Evolutionary conservation across 805 yeast genomes (phyloP), one percentile per base, ranked within the genome.

Genomic region (Ogataea pignaliae): DNA sequence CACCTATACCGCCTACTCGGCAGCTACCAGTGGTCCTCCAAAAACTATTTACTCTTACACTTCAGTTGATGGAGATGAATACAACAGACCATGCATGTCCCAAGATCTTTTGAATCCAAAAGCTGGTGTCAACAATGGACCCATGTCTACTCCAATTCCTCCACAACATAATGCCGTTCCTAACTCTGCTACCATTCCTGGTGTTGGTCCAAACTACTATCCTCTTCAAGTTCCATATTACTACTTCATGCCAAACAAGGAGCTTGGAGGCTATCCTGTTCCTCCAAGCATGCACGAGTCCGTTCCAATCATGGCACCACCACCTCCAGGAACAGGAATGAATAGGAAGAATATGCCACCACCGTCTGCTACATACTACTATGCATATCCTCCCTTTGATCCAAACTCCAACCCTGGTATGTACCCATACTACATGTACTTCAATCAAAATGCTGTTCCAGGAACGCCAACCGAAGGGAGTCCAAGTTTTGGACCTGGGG

Each of bases 371-470:
- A 55, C 57, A 1, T 62, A 54, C 36, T 61, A 56, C 33, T 57
- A 57, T 42, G 48, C 64, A 11, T 62, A 59, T 46, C 59, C 64
- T 12, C 53, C 56, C 7, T 59, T 51, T 36, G 52, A 50, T 34
- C 52, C 59, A 18, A 52, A 43, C 44, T 9, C 56, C 37, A 46
- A 43, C 36, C 58, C 58, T 21, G 54, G 59, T 17, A 42, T 56
- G 50, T 59, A 56, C 40, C 66, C 67, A 26, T 57, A 57, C 45
- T 62, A 62, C 43, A 52, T 60, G 54, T 63, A 62, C 39, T 62
- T 58, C 38, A 59, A 59, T 40, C 59, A 58, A 34, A 54, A 44
- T 21, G 51, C 61, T 10, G 45, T 48, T 18, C 56, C 57, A 16
- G 53, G 55, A 12, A 42, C 57, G 2, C 41, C 55, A 3, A 40